Evolutionary conservation across 345 rosid genomes (phyloP).

Genomic region (Eucalyptus tenuipes): DNA sequence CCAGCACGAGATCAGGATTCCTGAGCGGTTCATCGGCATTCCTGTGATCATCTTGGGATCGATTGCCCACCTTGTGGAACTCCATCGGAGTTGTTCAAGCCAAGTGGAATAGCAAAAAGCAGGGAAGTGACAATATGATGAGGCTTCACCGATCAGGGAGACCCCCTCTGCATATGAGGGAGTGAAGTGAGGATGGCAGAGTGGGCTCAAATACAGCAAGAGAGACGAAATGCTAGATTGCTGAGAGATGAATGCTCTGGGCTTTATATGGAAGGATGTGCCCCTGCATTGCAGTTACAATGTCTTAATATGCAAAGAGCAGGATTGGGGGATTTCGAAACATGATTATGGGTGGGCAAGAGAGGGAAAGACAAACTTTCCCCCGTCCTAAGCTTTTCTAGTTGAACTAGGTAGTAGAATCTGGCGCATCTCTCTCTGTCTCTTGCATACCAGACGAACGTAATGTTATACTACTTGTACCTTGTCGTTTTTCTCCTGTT

Average conservation of each 20-base stretch:
- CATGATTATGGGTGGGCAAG: background rate
- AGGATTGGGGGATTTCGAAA: background rate
- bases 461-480: background rate
- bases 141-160: background rate
- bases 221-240: background rate
- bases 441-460: background rate
- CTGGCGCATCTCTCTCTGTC: background rate
- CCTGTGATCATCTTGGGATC: background rate
- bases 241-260: background rate
- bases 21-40: background rate
- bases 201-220: background rate
- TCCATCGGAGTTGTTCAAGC: background rate
- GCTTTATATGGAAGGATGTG: background rate
- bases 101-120: background rate
- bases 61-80: background rate
- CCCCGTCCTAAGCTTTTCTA: background rate
- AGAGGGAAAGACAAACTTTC: background rate
- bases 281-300: background rate
- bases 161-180: background rate
- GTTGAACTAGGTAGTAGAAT: background rate
- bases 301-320: background rate
- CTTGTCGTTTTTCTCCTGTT: background rate
- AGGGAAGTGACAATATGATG: background rate
- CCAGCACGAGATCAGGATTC: constrained; percentile 28
- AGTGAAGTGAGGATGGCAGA: background rate